Evolutionary conservation across 1,284 basidiomycete genomes (phyloP), one percentile per base, ranked within the genome.

Genomic region (Chalciporus piperatoides): DNA sequence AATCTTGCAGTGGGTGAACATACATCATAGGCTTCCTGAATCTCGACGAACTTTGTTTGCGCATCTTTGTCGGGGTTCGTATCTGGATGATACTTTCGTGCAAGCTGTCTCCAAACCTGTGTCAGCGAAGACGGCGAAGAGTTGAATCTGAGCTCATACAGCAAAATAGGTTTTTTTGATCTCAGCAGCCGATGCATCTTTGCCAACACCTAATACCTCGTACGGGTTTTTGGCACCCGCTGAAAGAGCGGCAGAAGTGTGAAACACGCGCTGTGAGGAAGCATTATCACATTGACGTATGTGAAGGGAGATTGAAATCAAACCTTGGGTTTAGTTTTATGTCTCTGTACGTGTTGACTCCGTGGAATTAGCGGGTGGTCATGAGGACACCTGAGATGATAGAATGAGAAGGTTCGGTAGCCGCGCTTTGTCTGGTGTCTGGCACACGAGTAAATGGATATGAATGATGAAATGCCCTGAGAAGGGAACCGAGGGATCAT

Each of bases 131-230:
- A n/a, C 32, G 41, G 44, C 4, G 38, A 47, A 15, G 32, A 27
- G 14, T 39, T 44, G 44, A 57, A 54, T 28, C 15, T 11, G 36
- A 39, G 28, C 10, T 67, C 85, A 62, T 65, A 95, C 95, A 60
- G 86, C 79, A 69, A 98, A 99, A 71, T 99, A 99, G 1, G 82
- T 81, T 70, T 97, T 96, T 80, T 99, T 99, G 64, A 99, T 97
- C 59, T 99, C 94, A 38, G 86, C 82, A 15, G 84, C 68, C 23
- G 83, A 79, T 40, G 96, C 90, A 68, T 95, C 92, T 61, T 85
- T 84, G 59, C 80, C 80, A 11, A 99, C 89, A 24, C 96, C 96
- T 8, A 99, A 74, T 15, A 92, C 86, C 39, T 89, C 71, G 69
- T 99, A 99, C 0, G 97, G 97, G 66, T 94, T 86, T 68, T 93